Evolutionary conservation across 139 green algal genomes (phyloP), one percentile per base, ranked within the genome.

Genomic region (Chlorella sp.): DNA sequence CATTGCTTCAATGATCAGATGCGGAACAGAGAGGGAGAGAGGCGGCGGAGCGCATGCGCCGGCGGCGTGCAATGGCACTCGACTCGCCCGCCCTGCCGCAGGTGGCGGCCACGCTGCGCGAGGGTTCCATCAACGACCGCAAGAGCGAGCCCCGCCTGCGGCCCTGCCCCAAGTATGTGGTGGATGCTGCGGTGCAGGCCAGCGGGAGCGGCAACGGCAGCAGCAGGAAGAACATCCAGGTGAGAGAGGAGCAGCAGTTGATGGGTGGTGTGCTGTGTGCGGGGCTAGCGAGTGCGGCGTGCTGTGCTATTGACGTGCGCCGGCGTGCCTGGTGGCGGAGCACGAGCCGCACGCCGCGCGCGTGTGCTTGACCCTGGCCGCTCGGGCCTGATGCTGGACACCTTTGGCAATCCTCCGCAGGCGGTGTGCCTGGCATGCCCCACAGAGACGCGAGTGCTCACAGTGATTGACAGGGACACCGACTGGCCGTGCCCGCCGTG

Each of bases 81-180:
- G 55, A 42, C 41, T 29, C 23, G 5, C 40, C 41, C n/a, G 2
- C 29, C 11, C 17, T 42, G 14, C 40, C 38, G 2, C 8, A 89
- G 29, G 64, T 89, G 0, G 17, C 53, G 27, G 65, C 78, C 35
- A 63, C 68, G 25, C 60, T 89, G 25, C 59, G 31, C 3, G 50
- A 0, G 14, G 84, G 84, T 45, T 77, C 31, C 66, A 74, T 89
- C 29, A 89, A 88, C 40, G 23, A 45, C 29, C 51, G 77, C 33
- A 89, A 89, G 63, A 84, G 74, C 61, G 51, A 81, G 27, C 67
- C 73, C 14, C 23, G 14, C 31, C 67, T 79, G 23, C 43, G 33
- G 40, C 81, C 84, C 23, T 89, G 84, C 51, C 81, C 84, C 7
- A 89, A 89, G 43, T 83, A 82, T 67, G 72, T 83, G 1, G 77